Percentiles rank a stretch among this genome's conserved stretches.
phyloP scores from a whole-genome alignment of 148 eudicot species.

The Rhododendron griersonianum region DNA sequence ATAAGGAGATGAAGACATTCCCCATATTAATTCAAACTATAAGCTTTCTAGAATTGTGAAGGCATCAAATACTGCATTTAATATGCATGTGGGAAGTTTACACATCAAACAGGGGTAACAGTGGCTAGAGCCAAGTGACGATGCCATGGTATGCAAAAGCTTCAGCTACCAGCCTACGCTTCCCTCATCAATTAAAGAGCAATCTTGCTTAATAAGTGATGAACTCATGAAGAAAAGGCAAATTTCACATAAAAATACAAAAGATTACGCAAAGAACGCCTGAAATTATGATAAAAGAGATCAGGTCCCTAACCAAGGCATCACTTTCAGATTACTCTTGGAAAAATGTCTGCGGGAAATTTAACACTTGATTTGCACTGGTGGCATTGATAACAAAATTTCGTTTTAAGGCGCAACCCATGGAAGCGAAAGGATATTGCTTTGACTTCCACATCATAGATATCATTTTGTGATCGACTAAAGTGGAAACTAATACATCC shows the following conservation, averaged over 20 bases:
- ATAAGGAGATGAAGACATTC: neutral
- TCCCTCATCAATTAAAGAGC: neutral
- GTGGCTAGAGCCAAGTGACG: neutral
- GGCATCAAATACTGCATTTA: neutral
- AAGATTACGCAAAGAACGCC: neutral
- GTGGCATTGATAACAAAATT: neutral
- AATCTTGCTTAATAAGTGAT: neutral
- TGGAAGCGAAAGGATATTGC: neutral
- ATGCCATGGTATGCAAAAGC: neutral
- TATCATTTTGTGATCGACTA: neutral
- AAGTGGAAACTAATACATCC: neutral
- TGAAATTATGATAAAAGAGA: neutral
- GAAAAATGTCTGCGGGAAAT: neutral
- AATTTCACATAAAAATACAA: neutral
- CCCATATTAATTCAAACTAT: neutral
- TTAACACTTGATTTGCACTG: neutral
- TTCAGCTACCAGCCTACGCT: neutral
- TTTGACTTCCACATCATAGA: neutral
- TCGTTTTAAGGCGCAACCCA: neutral
- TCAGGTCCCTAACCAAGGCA: neutral
- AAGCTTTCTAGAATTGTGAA: neutral
- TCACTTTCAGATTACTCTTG: neutral
- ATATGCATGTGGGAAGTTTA: neutral
- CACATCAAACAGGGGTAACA: neutral
- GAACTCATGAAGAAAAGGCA: neutral